phyloP scores from a whole-genome alignment of 1,284 basidiomycete genomes.

The Cryptococcus sp. region DNA sequence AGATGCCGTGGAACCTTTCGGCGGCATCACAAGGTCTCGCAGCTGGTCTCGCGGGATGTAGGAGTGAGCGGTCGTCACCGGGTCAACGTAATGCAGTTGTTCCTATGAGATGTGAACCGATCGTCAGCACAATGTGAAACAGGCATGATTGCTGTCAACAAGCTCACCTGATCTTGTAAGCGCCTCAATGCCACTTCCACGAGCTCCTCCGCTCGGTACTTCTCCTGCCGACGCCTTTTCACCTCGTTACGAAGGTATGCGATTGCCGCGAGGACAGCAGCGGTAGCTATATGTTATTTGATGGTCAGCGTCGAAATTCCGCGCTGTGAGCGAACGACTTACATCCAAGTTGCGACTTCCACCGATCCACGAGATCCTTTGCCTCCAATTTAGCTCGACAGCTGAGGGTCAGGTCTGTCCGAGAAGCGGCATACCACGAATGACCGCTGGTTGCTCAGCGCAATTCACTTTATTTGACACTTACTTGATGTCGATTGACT shows the following conservation, averaged over 20 bases:
- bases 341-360: conserved; percentile 71
- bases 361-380: conserved; percentile 67
- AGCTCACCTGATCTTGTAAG: conserved; percentile 69
- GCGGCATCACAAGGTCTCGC: conserved; percentile 82
- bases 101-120: conserved; percentile 55
- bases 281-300: conserved; percentile 27
- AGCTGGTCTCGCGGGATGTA: conserved; percentile 87
- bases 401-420: conserved; percentile 67
- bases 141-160: neutral
- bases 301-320: conserved; percentile 15
- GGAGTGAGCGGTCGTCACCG: conserved; percentile 71
- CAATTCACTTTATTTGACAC: conserved; percentile 42
- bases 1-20: conserved; percentile 70
- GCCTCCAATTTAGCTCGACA: conserved; percentile 72
- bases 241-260: conserved; percentile 54
- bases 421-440: conserved; percentile 75
- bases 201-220: conserved; percentile 69
- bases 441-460: conserved; percentile 20
- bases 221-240: conserved; percentile 64
- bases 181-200: conserved; percentile 77
- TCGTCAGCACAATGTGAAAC: conserved; percentile 6
- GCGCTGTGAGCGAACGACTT: conserved; percentile 40
- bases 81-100: conserved; percentile 79
- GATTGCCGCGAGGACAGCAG: conserved; percentile 43
- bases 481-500: conserved; percentile 69